Evolutionary conservation across 768 basidiomycete genomes (phyloP).

Genomic region (Ephemerocybe angulata): DNA sequence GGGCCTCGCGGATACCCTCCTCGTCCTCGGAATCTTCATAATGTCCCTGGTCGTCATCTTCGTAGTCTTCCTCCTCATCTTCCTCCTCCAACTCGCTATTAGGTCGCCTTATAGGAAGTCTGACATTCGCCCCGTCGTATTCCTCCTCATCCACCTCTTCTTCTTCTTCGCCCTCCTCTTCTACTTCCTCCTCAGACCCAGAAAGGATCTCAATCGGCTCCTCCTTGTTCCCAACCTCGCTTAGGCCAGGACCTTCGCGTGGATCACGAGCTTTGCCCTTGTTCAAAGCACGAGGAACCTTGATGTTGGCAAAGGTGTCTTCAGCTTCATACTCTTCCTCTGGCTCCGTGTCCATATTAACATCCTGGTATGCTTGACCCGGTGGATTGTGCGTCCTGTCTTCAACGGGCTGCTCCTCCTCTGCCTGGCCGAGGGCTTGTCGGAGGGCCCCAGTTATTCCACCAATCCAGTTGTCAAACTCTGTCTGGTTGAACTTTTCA

Average conservation of each 20-base stretch:
- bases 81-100: no score
- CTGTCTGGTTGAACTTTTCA: conserved; percentile 63
- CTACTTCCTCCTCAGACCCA: conserved; percentile 29
- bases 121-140: no score
- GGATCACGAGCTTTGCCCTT: conserved; percentile 65
- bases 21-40: no score
- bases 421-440: conserved; percentile 52
- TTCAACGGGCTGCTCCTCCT: no score
- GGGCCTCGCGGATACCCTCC: no score
- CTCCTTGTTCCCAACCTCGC: conserved; percentile 29
- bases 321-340: conserved; percentile 36
- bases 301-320: conserved; percentile 55
- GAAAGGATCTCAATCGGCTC: conserved; percentile 47
- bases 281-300: conserved; percentile 38
- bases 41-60: no score
- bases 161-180: conserved; percentile 16
- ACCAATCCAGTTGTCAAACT: conserved; percentile 71
- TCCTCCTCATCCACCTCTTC: conserved; percentile 22
- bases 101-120: no score
- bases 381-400: no score
- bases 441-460: conserved; percentile 56
- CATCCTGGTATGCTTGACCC: conserved; percentile 8
- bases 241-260: conserved; percentile 54
- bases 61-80: conserved; percentile 13
- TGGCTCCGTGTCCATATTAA: conserved; percentile 17